Evolutionary conservation across 768 basidiomycete genomes (phyloP).

Genomic region (Suillus hirtellus): DNA sequence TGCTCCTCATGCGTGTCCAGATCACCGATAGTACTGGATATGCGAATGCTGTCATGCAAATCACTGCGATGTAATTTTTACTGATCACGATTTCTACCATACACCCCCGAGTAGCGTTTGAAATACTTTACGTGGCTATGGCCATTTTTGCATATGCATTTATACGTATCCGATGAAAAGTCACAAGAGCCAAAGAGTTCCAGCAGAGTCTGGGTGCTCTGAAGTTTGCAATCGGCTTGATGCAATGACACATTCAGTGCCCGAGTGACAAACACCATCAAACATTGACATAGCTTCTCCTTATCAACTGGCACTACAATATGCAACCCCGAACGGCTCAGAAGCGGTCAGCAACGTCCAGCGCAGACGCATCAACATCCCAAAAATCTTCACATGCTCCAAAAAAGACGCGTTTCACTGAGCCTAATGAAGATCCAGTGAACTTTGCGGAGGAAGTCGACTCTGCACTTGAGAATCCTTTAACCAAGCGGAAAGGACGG

Average conservation of each 20-base stretch:
- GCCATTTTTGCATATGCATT: neutral
- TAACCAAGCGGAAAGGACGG: slow-evolving; percentile 62
- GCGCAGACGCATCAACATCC: slow-evolving; percentile 34
- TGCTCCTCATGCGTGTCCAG: slow-evolving; percentile 56
- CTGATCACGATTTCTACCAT: neutral
- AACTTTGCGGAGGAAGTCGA: slow-evolving; percentile 82
- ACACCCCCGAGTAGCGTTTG: neutral
- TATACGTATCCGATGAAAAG: neutral
- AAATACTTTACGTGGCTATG: slow-evolving; percentile 3
- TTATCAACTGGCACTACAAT: neutral
- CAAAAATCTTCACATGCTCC: slow-evolving; percentile 29
- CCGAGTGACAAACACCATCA: slow-evolving; percentile 22
- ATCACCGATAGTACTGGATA: slow-evolving; percentile 63
- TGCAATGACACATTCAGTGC: neutral
- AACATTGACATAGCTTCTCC: slow-evolving; percentile 12
- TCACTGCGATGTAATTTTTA: slow-evolving; percentile 15
- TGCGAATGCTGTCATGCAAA: slow-evolving; percentile 46
- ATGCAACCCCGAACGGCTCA: slow-evolving; percentile 42
- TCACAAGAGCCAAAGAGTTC: neutral
- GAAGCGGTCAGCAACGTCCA: slow-evolving; percentile 44
- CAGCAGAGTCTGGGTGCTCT: neutral
- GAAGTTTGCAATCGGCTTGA: neutral
- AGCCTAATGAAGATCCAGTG: slow-evolving; percentile 71
- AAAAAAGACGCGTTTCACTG: slow-evolving; percentile 80
- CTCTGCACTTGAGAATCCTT: slow-evolving; percentile 66